phyloP scores from a whole-genome alignment of 352 stramenopile genomes.

The Thalassiosira oceanica region DNA sequence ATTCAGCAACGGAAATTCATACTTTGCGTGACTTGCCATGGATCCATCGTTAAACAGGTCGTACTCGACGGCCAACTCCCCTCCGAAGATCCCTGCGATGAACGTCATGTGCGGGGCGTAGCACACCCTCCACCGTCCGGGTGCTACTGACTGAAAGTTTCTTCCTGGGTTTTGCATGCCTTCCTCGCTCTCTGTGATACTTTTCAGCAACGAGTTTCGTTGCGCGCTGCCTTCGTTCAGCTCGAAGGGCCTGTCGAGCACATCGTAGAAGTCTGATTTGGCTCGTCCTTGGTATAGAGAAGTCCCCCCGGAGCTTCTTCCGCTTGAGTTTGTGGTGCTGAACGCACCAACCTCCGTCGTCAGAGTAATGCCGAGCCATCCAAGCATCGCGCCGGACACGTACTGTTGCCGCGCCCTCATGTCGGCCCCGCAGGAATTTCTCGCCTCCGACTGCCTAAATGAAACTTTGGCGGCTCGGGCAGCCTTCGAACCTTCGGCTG shows the following conservation, averaged over 20 bases:
- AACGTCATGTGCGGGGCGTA: conserved; percentile 74
- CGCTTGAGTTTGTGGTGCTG: not conserved
- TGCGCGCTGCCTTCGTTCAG: conserved; percentile 19
- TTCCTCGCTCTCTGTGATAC: conserved; percentile 1
- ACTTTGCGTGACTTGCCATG: conserved; percentile 52
- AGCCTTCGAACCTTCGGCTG: no score
- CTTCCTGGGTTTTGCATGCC: conserved; percentile 38
- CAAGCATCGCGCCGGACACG: conserved; percentile 1
- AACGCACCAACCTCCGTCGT: no score
- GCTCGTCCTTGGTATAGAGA: not conserved
- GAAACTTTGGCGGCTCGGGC: not conserved
- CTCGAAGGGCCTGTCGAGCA: conserved; percentile 30
- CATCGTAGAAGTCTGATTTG: conserved; percentile 22
- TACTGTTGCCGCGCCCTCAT: not conserved
- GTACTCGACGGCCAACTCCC: conserved; percentile 41
- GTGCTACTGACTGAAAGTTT: conserved; percentile 45
- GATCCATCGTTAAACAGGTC: conserved; percentile 46
- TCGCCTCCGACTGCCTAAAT: not conserved
- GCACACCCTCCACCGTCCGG: conserved; percentile 63
- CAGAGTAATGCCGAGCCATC: not conserved
- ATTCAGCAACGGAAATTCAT: conserved; percentile 52
- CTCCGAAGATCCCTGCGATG: conserved; percentile 28
- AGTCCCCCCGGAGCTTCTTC: conserved; percentile 1
- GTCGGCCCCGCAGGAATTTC: not conserved
- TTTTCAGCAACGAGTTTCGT: conserved; percentile 30